Conservation (phyloP, 1,139 yeast genomes). For the Scheffersomyces cryptocercus region DNA sequence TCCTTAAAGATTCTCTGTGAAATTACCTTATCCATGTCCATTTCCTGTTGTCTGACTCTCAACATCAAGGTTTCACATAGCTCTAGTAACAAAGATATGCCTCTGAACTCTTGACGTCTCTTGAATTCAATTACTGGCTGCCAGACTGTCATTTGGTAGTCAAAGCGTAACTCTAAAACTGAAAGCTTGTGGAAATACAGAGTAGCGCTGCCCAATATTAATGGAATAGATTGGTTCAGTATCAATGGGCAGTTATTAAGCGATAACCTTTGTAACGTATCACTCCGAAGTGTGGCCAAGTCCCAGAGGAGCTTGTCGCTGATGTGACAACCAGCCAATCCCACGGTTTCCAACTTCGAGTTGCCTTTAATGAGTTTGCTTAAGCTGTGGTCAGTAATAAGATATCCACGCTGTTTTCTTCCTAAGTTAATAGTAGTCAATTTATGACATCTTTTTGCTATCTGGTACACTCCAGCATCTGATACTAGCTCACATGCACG, state of each 20-base stretch:
- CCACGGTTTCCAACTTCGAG: conserved; percentile 65
- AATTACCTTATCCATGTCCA: conserved; percentile 55
- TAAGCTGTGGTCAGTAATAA: conserved; percentile 72
- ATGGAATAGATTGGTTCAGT: conserved; percentile 68
- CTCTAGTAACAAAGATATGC: conserved; percentile 64
- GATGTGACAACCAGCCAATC: conserved; percentile 84
- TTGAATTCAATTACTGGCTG: conserved; percentile 69
- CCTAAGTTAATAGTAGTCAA: conserved; percentile 72
- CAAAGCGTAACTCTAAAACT: conserved; percentile 76
- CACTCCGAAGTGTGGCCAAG: conserved; percentile 62
- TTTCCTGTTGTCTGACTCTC: conserved; percentile 62
- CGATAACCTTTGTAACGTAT: conserved; percentile 63
- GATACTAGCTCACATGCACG: conserved; percentile 82
- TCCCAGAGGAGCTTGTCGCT: conserved; percentile 83
- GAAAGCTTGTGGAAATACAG: conserved; percentile 58
- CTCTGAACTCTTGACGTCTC: conserved; percentile 54
- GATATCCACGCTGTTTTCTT: conserved; percentile 67
- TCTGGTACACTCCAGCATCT: conserved; percentile 69
- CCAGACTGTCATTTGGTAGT: conserved; percentile 58
- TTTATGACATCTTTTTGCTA: conserved; percentile 60
- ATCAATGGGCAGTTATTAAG: conserved; percentile 72
- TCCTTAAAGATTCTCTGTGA: conserved; percentile 56
- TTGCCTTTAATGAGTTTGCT: conserved; percentile 55
- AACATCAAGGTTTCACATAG: conserved; percentile 70
- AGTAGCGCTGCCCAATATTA: conserved; percentile 37